phyloP scores from a whole-genome alignment of 2,329 filamentous ascomycete genomes.

The Tolypocladium nubicola region DNA sequence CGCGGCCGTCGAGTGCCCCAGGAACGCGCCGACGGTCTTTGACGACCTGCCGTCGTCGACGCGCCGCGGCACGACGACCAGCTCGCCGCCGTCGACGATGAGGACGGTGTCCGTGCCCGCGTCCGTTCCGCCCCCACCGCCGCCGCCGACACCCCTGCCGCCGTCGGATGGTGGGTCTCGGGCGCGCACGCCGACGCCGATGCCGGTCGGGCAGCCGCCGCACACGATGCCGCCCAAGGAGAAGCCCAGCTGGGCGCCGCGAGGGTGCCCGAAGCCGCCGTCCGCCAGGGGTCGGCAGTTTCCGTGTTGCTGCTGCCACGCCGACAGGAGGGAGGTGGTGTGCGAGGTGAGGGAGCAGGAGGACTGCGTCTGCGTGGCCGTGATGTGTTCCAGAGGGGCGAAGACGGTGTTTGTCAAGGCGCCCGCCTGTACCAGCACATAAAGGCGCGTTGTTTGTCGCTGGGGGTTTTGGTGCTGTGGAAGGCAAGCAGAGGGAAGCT shows the following conservation, averaged over 20 bases:
- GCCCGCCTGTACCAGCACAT: not conserved
- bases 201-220: not conserved
- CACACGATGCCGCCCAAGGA: not conserved
- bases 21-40: constrained; percentile 8
- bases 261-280: not conserved
- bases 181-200: not conserved
- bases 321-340: constrained; percentile 2
- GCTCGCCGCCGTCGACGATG: not conserved
- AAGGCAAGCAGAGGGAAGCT: not conserved
- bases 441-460: not conserved
- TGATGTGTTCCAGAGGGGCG: constrained; percentile 12
- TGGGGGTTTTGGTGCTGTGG: not conserved
- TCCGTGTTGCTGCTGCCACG: constrained; percentile 14
- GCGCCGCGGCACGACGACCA: not conserved
- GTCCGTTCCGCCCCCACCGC: not conserved
- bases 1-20: constrained; percentile 13
- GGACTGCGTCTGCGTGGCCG: constrained; percentile 9
- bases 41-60: not conserved
- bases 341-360: constrained; percentile 5
- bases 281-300: not conserved
- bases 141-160: not conserved
- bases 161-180: not conserved
- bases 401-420: constrained; percentile 4
- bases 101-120: not conserved
- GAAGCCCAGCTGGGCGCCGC: not conserved